A percentile compares a stretch with the other conserved stretches of the same genome.
Conservation (phyloP, 192 early-diverging fungal species). For the Backusella psychrophila region DNA sequence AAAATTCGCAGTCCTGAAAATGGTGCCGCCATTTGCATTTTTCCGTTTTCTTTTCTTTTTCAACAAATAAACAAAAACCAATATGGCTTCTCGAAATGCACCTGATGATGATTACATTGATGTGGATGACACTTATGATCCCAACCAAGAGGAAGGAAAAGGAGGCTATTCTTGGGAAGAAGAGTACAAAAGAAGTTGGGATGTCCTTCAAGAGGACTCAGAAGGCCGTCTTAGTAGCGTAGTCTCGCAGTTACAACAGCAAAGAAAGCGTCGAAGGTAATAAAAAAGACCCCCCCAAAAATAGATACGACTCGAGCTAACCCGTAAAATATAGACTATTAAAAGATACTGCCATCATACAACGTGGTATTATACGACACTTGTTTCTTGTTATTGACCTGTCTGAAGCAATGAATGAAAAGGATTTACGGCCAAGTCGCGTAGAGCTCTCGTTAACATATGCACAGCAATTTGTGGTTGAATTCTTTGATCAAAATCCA, state of each 20-base stretch:
- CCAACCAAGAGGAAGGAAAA: slow-evolving; percentile 41
- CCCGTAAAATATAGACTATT: slow-evolving; percentile 36
- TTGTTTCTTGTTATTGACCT: slow-evolving; percentile 81
- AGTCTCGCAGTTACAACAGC: slow-evolving; percentile 71
- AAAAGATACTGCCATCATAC: slow-evolving; percentile 68
- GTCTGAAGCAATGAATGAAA: slow-evolving; percentile 80
- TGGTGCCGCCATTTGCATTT: not conserved
- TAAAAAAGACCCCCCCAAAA: not conserved
- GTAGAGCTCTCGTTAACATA: slow-evolving; percentile 69
- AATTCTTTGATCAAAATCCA: slow-evolving; percentile 96
- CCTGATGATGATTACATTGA: slow-evolving; percentile 52
- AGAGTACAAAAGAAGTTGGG: slow-evolving; percentile 97
- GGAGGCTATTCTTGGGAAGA: slow-evolving; percentile 91
- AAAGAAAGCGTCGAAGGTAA: slow-evolving; percentile 62
- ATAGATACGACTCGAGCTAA: too few relatives aligned
- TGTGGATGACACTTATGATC: slow-evolving; percentile 51
- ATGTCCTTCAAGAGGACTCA: slow-evolving; percentile 86
- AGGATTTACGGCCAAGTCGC: slow-evolving; percentile 81
- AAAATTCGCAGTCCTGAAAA: not conserved
- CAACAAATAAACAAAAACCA: not conserved
- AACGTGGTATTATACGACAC: slow-evolving; percentile 84
- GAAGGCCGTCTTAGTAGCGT: slow-evolving; percentile 76
- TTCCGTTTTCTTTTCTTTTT: not conserved
- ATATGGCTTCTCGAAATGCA: slow-evolving; percentile 13
- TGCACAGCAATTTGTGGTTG: slow-evolving; percentile 71